These are phyloP conservation scores for Pisolithus thermaeus DNA, from an alignment of 1,284 basidiomycete species.

Conservation along the genomic window DNA sequence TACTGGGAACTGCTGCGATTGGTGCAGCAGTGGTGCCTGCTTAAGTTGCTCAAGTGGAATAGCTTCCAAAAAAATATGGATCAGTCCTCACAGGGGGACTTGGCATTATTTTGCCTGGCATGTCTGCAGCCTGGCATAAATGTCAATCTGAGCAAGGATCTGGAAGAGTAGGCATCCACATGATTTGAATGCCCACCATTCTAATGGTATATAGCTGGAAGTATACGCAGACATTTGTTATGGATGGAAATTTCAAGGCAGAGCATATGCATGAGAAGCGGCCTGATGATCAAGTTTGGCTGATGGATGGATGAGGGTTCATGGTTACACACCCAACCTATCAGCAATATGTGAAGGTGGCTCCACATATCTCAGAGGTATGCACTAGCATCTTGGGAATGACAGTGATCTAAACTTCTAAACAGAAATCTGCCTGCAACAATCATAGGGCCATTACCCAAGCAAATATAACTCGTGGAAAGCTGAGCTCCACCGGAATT, in stretches of 20 bases:
- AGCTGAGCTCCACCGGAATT: too few species aligned
- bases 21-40: not conserved
- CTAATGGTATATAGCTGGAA: constrained; percentile 3
- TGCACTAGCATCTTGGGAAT: too few species aligned
- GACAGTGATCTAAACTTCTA: too few species aligned
- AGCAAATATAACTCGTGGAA: too few species aligned
- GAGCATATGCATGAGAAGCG: constrained; percentile 2
- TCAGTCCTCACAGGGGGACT: not conserved
- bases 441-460: too few species aligned
- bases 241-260: constrained; percentile 15
- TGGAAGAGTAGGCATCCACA: not conserved
- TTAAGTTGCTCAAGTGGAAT: constrained; percentile 5
- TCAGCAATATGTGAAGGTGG: too few species aligned
- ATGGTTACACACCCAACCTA: constrained; percentile 1
- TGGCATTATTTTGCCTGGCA: constrained; percentile 12
- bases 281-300: not conserved
- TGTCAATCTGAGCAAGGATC: not conserved
- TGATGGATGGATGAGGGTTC: constrained; percentile 10
- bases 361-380: too few species aligned
- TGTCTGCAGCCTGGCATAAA: constrained; percentile 15
- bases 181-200: not conserved
- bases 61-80: not conserved
- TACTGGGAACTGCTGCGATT: too few species aligned
- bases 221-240: not conserved
- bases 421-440: too few species aligned